Conservation (phyloP, 2,329 filamentous ascomycete species). For the Blumeria hordei region DNA sequence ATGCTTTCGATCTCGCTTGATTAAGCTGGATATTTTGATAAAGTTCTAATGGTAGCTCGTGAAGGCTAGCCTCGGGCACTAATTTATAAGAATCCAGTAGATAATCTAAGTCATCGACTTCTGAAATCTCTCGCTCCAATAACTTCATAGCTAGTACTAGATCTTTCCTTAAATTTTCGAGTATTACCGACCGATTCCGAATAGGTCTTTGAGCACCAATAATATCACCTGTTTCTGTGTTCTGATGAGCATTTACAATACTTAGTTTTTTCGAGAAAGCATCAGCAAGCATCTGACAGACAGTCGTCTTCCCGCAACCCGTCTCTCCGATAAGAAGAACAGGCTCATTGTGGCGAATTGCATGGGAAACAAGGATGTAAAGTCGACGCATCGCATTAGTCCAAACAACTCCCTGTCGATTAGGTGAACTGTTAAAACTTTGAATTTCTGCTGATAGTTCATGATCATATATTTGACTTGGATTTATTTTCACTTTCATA, state of each 20-base stretch:
- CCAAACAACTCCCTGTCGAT: conserved; percentile 58
- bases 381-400: conserved; percentile 82
- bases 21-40: conserved; percentile 19
- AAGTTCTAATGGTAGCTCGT: conserved; percentile 10
- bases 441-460: conserved; percentile 29
- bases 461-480: conserved; percentile 44
- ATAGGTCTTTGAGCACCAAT: conserved; percentile 88
- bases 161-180: conserved; percentile 39
- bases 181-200: conserved; percentile 54
- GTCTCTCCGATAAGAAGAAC: conserved; percentile 90
- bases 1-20: conserved; percentile 45
- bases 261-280: conserved; percentile 52
- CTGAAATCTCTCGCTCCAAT: conserved; percentile 23
- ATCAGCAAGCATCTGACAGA: conserved; percentile 78
- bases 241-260: conserved; percentile 93
- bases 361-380: conserved; percentile 70
- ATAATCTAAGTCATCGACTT: conserved; percentile 34
- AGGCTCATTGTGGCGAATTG: conserved; percentile 74
- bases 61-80: conserved; percentile 22
- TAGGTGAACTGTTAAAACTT: conserved; percentile 21
- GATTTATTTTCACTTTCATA: conserved; percentile 66
- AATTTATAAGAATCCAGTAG: conserved; percentile 22
- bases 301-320: conserved; percentile 90
- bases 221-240: conserved; percentile 88
- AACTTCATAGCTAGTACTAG: conserved; percentile 23